Evolutionary conservation across 2,329 filamentous ascomycete genomes (phyloP), one percentile per base, ranked within the genome.

Genomic region (Fusarium sp.): DNA sequence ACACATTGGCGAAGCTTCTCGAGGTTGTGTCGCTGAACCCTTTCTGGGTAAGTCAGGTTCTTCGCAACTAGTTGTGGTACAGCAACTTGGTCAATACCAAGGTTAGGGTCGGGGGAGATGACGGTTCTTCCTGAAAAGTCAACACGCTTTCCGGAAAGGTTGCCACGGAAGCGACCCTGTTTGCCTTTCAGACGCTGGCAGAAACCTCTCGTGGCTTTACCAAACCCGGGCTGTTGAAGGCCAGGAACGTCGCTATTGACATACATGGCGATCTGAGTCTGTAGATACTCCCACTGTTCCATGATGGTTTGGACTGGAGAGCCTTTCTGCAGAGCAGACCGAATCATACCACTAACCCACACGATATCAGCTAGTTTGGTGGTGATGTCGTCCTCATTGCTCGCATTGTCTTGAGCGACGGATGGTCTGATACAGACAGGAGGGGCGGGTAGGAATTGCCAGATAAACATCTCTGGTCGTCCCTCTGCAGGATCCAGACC

Each of bases 231-330:
- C 77, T 97, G 94, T 76, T 95, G 92, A n/a, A 99, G 88, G 33
- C 96, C 96, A 0, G 96, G 96, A 5, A 97, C 92, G 77, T 98
- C 95, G 72, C 95, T 97, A 85, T 99, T 98, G 81, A 99, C 96
- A 81, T 99, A 98, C 88, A 98, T 95, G 69, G 96, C 96, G 68
- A 98, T 93, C 79, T 98, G 95, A 13, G 97, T 88, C 79, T 98
- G 96, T 69, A 99, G 86, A 78, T 96, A 98, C 80, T 99, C 96
- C 96, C 96, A 99, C 77, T 97, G 95, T 81, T 99, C 96, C 91
- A 98, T 97, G 64, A 98, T 93, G 2, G 94, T 97, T 74, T 93
- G 90, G 5, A 99, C 88, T 0, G 94, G 91, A 19, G 95, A 93
- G 15, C 96, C 96, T 75, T 94, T 95, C 69, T 92, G 88, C 21